phyloP scores from a whole-genome alignment of 345 rosid species.

The Garcia nutans region DNA sequence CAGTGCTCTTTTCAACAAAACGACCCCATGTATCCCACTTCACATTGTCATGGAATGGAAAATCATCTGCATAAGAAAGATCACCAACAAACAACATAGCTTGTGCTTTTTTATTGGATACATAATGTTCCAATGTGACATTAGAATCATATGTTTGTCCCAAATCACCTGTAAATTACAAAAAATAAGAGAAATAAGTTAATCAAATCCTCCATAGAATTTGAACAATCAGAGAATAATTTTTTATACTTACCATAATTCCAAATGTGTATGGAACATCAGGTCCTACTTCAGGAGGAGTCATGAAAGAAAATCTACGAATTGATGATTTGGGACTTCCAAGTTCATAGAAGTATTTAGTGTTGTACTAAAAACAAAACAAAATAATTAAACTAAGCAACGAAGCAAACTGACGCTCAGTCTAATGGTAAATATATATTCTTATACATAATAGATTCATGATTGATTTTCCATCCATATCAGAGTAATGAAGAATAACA shows the following conservation, averaged over 20 bases:
- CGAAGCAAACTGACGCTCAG: no score
- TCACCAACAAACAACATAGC: conserved; percentile 38
- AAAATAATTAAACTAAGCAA: no score
- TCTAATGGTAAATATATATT: no score
- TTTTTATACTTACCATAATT: conserved; percentile 22
- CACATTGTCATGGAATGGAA: conserved; percentile 26
- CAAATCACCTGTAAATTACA: conserved; percentile 30
- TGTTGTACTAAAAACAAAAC: conserved; percentile 24
- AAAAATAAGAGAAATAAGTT: neutral
- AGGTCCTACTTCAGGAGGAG: conserved; percentile 39
- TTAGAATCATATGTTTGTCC: conserved; percentile 40
- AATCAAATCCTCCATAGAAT: no score
- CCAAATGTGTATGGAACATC: conserved; percentile 43
- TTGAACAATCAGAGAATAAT: no score
- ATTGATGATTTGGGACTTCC: conserved; percentile 16
- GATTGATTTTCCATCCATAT: no score
- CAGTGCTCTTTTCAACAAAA: conserved; percentile 34
- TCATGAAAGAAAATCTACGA: conserved; percentile 31
- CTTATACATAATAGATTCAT: no score
- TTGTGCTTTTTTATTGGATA: conserved; percentile 23
- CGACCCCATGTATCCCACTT: conserved; percentile 46
- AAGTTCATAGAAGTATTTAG: conserved; percentile 32
- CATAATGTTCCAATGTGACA: conserved; percentile 31
- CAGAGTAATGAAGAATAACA: neutral
- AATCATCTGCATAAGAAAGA: conserved; percentile 41